A percentile compares a stretch with the other conserved stretches of the same genome.
These are phyloP conservation scores for Schwanniomyces polymorphus DNA, from an alignment of 805 yeast species.

Conservation along the genomic window DNA sequence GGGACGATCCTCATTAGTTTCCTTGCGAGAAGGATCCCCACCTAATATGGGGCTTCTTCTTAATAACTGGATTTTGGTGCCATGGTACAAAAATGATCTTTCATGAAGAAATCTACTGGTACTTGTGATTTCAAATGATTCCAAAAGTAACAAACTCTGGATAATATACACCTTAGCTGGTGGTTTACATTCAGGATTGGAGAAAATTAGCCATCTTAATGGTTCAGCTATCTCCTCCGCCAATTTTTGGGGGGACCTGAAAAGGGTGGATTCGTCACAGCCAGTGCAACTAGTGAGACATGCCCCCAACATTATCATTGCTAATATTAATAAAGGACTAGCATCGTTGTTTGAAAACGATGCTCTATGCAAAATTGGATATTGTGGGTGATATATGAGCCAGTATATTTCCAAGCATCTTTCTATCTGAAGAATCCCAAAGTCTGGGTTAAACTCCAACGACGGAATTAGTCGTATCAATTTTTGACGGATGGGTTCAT, in stretches of 20 bases:
- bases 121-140: constrained; percentile 70
- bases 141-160: constrained; percentile 67
- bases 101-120: constrained; percentile 68
- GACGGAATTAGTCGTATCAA: constrained; percentile 15
- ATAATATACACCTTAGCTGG: constrained; percentile 75
- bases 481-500: constrained; percentile 9
- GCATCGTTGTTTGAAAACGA: constrained; percentile 49
- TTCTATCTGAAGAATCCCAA: constrained; percentile 14
- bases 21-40: constrained; percentile 38
- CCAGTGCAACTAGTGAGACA: constrained; percentile 32
- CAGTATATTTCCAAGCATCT: constrained; percentile 43
- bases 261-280: constrained; percentile 10
- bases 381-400: constrained; percentile 56
- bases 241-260: constrained; percentile 24
- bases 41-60: constrained; percentile 33
- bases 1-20: constrained; percentile 19
- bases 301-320: constrained; percentile 61
- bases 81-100: constrained; percentile 78
- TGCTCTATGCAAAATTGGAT: constrained; percentile 59
- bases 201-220: constrained; percentile 66
- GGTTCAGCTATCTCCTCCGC: constrained; percentile 54
- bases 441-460: constrained; percentile 13
- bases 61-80: constrained; percentile 47
- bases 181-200: constrained; percentile 65
- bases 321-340: constrained; percentile 48